A percentile compares a stretch with the other conserved stretches of the same genome.
phyloP scores from a whole-genome alignment of 352 stramenopile species.

The Pythium rhizo-oryzae region DNA sequence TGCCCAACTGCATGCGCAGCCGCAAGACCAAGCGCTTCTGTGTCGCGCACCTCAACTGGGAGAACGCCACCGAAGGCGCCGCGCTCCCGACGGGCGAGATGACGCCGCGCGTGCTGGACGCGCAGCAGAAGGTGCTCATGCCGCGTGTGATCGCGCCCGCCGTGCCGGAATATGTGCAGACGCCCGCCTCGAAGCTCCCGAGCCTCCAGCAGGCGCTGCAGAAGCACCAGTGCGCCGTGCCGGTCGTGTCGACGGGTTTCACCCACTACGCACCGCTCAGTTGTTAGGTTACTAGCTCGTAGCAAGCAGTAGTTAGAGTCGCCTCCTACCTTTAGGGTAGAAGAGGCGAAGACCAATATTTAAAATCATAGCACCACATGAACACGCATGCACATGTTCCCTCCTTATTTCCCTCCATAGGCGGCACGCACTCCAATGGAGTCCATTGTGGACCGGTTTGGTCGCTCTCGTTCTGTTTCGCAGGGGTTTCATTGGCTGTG shows the following conservation, averaged over 20 bases:
- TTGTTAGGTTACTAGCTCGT: neutral
- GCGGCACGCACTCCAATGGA: no score
- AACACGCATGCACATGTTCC: no score
- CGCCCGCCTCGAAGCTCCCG: neutral
- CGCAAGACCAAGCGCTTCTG: conserved; percentile 71
- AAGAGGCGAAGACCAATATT: no score
- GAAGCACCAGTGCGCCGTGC: conserved; percentile 5
- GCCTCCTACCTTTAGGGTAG: no score
- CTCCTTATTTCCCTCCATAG: no score
- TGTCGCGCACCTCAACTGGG: conserved; percentile 52
- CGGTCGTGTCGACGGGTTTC: neutral
- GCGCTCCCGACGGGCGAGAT: conserved; percentile 1
- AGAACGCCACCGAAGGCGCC: neutral
- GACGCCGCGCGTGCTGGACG: neutral
- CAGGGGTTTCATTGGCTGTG: no score
- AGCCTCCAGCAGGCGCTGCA: conserved; percentile 9
- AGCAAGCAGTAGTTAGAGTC: no score
- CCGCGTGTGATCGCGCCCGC: neutral
- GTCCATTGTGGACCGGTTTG: no score
- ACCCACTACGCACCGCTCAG: neutral
- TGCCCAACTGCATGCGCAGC: conserved; percentile 57
- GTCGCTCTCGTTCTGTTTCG: no score
- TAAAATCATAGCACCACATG: no score
- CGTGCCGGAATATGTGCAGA: neutral
- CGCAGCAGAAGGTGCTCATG: conserved; percentile 1